Evolutionary conservation across 1,284 basidiomycete species (phyloP), one percentile per base, ranked within the genome.

Genomic region (Ceratobasidium theobromae): DNA sequence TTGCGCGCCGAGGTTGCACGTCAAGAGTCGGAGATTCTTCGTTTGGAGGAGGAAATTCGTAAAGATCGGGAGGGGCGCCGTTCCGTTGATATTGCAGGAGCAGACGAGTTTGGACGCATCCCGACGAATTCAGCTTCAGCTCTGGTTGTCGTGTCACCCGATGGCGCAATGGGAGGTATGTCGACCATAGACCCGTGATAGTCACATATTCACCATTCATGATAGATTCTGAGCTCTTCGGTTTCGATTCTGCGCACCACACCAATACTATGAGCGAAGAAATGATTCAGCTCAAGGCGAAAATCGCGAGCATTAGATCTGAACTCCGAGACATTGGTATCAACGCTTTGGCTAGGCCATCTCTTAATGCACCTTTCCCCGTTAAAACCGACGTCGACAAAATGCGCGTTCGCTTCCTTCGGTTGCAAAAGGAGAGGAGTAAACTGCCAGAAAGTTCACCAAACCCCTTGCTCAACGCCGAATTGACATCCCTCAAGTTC

Each of bases 251-350:
- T 18, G n/a, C n/a, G n/a, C 67, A 69, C 4, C 71, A 73, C 23
- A 73, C 72, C 3, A 72, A 70, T 21, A 72, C 40, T 1, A 38
- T 71, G 33, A 70, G 71, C 11, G 55, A 70, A 33, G 73, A 76
- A 25, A 49, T 74, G 57, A 68, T 67, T 30, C 72, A 74, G 40
- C 69, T 79, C 4, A 75, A 75, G 67, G 58, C 67, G 76, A 82
- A 67, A 73, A 74, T 52, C 76, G 75, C 49, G 76, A 69, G 67
- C 3, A 73, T 89, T 28, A 79, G 86, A 65, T 86, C 81, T 71
- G 79, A 82, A n/a, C 76, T 91, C 32, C 81, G 81, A 51, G 82
- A 84, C 5, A 78, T 91, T 66, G 81, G 79, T 66, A 82, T 90
- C 67, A 82, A 84, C 66, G 82, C 83, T 53, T 73, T 80, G 14